Percentiles rank a stretch among this genome's conserved stretches.
These are phyloP conservation scores for Pyropia haitanensis DNA, from an alignment of 23 red algal species.

Conservation along the genomic window DNA sequence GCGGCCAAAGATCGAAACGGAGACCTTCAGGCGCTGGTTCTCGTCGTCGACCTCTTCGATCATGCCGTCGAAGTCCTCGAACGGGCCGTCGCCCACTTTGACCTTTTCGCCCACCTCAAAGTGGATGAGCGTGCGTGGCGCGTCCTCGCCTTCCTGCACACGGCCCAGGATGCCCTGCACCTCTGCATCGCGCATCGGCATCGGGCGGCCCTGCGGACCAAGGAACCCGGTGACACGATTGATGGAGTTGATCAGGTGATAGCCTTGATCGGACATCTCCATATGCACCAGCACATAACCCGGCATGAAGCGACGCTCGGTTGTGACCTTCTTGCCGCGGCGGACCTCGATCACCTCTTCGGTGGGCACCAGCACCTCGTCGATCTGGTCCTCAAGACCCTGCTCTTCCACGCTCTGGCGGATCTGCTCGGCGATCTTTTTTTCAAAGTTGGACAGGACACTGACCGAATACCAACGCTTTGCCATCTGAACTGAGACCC, in stretches of 20 bases:
- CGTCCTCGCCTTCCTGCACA: neutral
- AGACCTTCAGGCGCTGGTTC: neutral
- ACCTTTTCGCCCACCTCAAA: conserved; percentile 3
- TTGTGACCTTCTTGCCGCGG: neutral
- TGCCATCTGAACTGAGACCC: too few relatives aligned
- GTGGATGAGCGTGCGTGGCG: neutral
- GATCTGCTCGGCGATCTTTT: too few relatives aligned
- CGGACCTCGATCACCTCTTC: neutral
- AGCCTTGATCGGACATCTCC: neutral
- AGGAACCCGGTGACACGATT: neutral
- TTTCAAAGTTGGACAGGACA: too few relatives aligned
- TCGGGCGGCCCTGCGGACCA: neutral
- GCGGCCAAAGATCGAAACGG: conserved; percentile 3
- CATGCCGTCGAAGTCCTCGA: conserved; percentile 1
- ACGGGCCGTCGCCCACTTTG: neutral
- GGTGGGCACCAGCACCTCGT: conserved; percentile 1
- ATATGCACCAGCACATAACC: conserved; percentile 5
- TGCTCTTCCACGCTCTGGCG: too few relatives aligned
- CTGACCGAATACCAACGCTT: too few relatives aligned
- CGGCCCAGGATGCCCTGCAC: neutral
- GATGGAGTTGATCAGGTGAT: neutral
- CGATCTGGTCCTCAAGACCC: neutral
- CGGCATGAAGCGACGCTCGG: neutral
- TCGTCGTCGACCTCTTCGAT: neutral
- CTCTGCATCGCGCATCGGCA: neutral